Conservation (phyloP, 1,139 yeast genomes). For the Blastobotrys proliferans region DNA sequence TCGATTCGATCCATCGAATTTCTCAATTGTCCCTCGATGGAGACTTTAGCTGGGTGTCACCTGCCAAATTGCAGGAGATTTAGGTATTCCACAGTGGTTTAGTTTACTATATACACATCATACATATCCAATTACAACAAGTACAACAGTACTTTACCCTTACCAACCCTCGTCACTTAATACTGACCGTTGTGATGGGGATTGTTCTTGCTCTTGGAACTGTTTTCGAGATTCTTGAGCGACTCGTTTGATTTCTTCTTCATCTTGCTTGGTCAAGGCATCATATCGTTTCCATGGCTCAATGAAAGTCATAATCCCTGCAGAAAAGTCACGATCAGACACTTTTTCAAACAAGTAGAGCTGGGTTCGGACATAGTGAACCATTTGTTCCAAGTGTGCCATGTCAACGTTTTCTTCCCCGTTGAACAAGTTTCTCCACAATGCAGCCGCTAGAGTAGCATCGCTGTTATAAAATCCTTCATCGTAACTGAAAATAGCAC, state of each 20-base stretch:
- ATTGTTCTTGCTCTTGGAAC: constrained; percentile 8
- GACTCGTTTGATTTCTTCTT: constrained; percentile 17
- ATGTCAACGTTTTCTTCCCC: constrained; percentile 80
- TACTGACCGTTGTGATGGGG: constrained; percentile 20
- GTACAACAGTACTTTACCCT: not conserved
- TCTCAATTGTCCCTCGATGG: constrained; percentile 8
- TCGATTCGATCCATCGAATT: constrained; percentile 42
- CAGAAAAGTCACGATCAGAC: constrained; percentile 88
- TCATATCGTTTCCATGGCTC: constrained; percentile 80
- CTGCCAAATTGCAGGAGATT: not conserved
- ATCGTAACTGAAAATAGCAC: constrained; percentile 85
- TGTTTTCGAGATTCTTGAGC: constrained; percentile 18
- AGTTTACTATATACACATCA: no score
- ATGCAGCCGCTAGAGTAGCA: constrained; percentile 77
- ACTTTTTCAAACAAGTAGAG: constrained; percentile 78
- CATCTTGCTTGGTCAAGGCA: constrained; percentile 47
- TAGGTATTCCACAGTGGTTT: not conserved
- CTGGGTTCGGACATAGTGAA: constrained; percentile 85
- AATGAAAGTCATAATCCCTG: constrained; percentile 81
- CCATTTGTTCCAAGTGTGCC: constrained; percentile 79
- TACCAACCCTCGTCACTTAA: constrained; percentile 23
- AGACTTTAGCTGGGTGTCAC: not conserved
- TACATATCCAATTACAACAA: not conserved
- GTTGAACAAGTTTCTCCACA: constrained; percentile 60
- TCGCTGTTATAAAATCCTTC: constrained; percentile 86